These are phyloP conservation scores for Themeda triandra DNA, from an alignment of 176 grass and related monocot genomes.

Conservation along the genomic window DNA sequence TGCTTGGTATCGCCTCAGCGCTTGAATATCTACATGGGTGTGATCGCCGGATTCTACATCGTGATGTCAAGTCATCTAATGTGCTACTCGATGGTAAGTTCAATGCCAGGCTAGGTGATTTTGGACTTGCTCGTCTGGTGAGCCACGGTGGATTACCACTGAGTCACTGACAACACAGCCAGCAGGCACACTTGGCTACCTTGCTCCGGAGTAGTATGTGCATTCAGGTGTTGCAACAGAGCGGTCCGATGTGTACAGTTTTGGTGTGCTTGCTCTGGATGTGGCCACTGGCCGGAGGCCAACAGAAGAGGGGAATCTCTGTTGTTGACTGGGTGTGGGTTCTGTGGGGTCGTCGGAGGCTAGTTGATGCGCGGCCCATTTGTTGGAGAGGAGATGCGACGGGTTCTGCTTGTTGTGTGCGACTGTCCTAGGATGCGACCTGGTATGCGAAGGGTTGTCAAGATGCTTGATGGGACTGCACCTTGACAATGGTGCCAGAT, in stretches of 20 bases:
- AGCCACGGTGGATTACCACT: slow-evolving; percentile 40
- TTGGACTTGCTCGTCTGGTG: slow-evolving; percentile 60
- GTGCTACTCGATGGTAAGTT: slow-evolving; percentile 67
- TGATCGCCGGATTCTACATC: slow-evolving; percentile 60
- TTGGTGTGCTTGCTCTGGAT: slow-evolving; percentile 71
- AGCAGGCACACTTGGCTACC: slow-evolving; percentile 52
- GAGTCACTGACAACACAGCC: slow-evolving; percentile 47
- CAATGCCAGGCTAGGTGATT: slow-evolving; percentile 70
- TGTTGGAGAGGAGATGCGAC: slow-evolving; percentile 44
- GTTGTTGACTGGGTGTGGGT: slow-evolving; percentile 67
- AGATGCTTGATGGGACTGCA: slow-evolving; percentile 51
- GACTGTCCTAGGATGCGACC: slow-evolving; percentile 43
- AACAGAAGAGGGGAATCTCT: slow-evolving; percentile 26
- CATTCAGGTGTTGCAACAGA: slow-evolving; percentile 61
- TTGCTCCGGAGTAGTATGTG: slow-evolving; percentile 31
- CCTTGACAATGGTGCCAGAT: slow-evolving; percentile 45
- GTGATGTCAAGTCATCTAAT: slow-evolving; percentile 72
- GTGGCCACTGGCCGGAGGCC: slow-evolving; percentile 69
- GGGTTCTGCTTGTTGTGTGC: slow-evolving; percentile 61
- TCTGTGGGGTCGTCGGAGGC: slow-evolving; percentile 43
- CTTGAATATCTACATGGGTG: slow-evolving; percentile 73
- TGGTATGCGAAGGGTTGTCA: slow-evolving; percentile 51
- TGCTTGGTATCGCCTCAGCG: slow-evolving; percentile 51
- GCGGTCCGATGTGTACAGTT: slow-evolving; percentile 77
- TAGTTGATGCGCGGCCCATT: slow-evolving; percentile 55